A percentile compares a stretch with the other conserved stretches of the same genome.
phyloP scores from a whole-genome alignment of 108 stramenopile species.

The Fragilariopsis cylindrus region DNA sequence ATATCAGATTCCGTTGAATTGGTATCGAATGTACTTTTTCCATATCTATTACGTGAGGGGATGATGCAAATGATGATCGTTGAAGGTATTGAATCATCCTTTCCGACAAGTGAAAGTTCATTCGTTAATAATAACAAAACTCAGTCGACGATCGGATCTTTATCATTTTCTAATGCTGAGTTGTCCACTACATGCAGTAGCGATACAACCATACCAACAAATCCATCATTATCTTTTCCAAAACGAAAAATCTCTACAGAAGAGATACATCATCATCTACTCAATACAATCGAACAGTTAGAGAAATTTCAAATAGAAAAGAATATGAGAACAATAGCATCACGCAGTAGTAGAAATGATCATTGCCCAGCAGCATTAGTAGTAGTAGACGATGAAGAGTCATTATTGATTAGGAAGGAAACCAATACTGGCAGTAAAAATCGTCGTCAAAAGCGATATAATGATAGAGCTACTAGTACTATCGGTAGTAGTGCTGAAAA shows the following conservation, averaged over 20 bases:
- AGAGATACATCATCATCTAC: not conserved
- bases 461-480: too few relatives aligned
- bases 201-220: conserved; percentile 15
- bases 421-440: too few relatives aligned
- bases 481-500: too few relatives aligned
- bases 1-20: conserved; percentile 19
- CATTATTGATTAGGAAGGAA: too few relatives aligned
- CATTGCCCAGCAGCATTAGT: too few relatives aligned
- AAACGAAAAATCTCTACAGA: not conserved
- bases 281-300: not conserved
- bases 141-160: not conserved
- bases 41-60: conserved; percentile 34
- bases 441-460: too few relatives aligned
- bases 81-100: conserved; percentile 10
- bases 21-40: conserved; percentile 26
- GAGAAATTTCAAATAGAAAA: conserved; percentile 12
- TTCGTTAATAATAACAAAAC: not conserved
- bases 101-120: not conserved
- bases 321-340: not conserved
- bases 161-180: conserved; percentile 7
- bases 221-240: not conserved
- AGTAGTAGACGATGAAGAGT: too few relatives aligned
- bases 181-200: conserved; percentile 14
- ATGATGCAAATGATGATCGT: conserved; percentile 36
- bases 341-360: too few relatives aligned